Evolutionary conservation across 306 rosid genomes (phyloP), one percentile per base, ranked within the genome.

Genomic region (Medicago ruthenica): DNA sequence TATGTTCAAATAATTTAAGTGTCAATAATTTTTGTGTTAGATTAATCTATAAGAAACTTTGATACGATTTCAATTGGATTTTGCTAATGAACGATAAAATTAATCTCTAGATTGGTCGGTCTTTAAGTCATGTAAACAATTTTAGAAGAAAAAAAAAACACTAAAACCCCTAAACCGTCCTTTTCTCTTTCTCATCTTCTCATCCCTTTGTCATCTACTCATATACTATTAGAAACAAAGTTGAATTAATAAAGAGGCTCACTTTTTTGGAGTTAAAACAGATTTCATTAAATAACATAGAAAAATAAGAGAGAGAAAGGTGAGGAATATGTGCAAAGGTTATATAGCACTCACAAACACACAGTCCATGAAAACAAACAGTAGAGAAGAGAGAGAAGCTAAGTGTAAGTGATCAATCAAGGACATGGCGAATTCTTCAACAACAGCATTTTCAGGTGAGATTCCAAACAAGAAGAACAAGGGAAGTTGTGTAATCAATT

Each of bases 291-390:
- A 60, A 65, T 65, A 11, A 37, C 6, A 9, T 10, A 9, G 3
- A 47, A 37, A 50, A 8, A 12, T 20, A 2, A 41, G 0, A 6
- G 21, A 54, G 24, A 81, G 81, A 66, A 2, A 18, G 8, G 0
- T 70, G 88, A 75, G 66, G 87, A 89, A 84, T 85, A 87, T 85
- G 83, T 83, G 78, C 83, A 34, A 70, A 76, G 69, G 40, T 24
- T 48, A 55, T 60, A 47, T 57, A 71, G 15, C 71, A 65, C 21
- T 18, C 24, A 41, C 61, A 22, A 34, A 14, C 12, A 60, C 11
- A 27, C 17, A 60, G 9, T 14, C 0, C 2, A 10, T 10, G 54
- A 57, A 62, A 61, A 70, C 45, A 68, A 62, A 91, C 88, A 93
- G 87, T 87, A 85, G 76, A 85, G 82, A 84, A 86, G 82, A 76